These are phyloP conservation scores for Choiromyces venosus DNA, from an alignment of 495 filamentous ascomycete species.

Conservation along the genomic window DNA sequence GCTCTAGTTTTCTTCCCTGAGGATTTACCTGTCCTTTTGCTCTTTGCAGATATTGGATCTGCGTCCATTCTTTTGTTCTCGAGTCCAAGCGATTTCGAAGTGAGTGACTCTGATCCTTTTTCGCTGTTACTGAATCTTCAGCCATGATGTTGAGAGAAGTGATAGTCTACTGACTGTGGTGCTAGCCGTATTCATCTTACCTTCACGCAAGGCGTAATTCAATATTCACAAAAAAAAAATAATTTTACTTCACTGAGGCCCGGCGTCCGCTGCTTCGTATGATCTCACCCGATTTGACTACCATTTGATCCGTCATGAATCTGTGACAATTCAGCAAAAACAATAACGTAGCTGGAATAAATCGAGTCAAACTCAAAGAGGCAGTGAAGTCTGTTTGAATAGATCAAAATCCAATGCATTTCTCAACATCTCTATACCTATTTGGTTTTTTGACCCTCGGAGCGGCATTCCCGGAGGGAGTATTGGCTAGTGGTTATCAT, in stretches of 20 bases:
- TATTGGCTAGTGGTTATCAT: background rate
- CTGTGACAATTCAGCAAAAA: background rate
- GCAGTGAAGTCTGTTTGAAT: background rate
- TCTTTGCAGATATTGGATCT: slow-evolving; percentile 26
- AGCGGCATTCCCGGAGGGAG: background rate
- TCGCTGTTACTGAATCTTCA: background rate
- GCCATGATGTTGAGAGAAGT: background rate
- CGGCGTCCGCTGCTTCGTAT: background rate
- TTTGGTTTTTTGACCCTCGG: background rate
- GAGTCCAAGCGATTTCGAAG: background rate
- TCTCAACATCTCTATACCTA: background rate
- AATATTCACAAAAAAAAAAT: background rate
- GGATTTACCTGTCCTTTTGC: slow-evolving; percentile 15
- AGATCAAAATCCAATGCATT: background rate
- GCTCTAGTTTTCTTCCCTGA: background rate
- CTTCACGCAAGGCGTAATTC: background rate
- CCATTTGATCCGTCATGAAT: background rate
- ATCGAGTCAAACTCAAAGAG: background rate
- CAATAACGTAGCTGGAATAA: background rate
- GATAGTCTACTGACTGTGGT: background rate
- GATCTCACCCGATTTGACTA: background rate
- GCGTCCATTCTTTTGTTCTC: slow-evolving; percentile 31
- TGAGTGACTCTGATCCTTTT: background rate
- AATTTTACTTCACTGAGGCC: background rate
- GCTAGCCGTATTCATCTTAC: background rate